These are phyloP conservation scores for Clonostachys byssicola DNA, from an alignment of 2,329 filamentous ascomycete species.

Conservation along the genomic window DNA sequence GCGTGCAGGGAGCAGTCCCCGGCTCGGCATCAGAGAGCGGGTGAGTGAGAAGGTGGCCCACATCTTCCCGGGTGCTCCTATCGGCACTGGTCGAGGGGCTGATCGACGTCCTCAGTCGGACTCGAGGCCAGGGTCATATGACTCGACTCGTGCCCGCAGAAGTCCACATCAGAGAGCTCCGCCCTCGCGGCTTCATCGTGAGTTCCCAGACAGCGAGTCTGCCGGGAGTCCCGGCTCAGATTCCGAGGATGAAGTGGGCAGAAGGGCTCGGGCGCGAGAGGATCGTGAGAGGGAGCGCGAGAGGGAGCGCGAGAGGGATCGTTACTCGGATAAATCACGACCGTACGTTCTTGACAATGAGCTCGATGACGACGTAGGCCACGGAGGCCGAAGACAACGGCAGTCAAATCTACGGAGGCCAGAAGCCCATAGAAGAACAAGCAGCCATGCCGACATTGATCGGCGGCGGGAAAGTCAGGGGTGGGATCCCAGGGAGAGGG, in stretches of 20 bases:
- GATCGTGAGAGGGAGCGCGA: slow-evolving; percentile 13
- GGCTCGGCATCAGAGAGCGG: slow-evolving; percentile 35
- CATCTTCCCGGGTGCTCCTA: slow-evolving; percentile 19
- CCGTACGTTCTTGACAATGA: slow-evolving; percentile 23
- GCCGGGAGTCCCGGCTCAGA: slow-evolving; percentile 26
- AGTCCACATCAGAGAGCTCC: slow-evolving; percentile 8
- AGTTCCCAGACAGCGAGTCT: slow-evolving; percentile 34
- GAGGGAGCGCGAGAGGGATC: slow-evolving; percentile 28
- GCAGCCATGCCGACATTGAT: slow-evolving; percentile 45
- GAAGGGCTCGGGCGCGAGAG: slow-evolving; percentile 11
- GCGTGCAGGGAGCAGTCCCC: slow-evolving; percentile 26
- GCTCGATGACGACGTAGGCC: slow-evolving; percentile 22
- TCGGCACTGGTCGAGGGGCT: neutral
- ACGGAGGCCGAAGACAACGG: slow-evolving; percentile 20
- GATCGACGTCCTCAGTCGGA: slow-evolving; percentile 28
- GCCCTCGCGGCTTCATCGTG: slow-evolving; percentile 30
- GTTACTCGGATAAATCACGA: slow-evolving; percentile 23
- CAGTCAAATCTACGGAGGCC: slow-evolving; percentile 28
- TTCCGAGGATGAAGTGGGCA: slow-evolving; percentile 17
- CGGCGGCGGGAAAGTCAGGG: slow-evolving; percentile 29
- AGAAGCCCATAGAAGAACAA: slow-evolving; percentile 36
- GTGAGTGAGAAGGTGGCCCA: slow-evolving; percentile 37
- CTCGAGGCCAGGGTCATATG: slow-evolving; percentile 23
- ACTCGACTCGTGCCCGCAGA: slow-evolving; percentile 23
- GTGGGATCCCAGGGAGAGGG: slow-evolving; percentile 21